Percentiles rank a stretch among this genome's conserved stretches.
phyloP scores from a whole-genome alignment of 1,139 yeast species.

The Pichia sp. region DNA sequence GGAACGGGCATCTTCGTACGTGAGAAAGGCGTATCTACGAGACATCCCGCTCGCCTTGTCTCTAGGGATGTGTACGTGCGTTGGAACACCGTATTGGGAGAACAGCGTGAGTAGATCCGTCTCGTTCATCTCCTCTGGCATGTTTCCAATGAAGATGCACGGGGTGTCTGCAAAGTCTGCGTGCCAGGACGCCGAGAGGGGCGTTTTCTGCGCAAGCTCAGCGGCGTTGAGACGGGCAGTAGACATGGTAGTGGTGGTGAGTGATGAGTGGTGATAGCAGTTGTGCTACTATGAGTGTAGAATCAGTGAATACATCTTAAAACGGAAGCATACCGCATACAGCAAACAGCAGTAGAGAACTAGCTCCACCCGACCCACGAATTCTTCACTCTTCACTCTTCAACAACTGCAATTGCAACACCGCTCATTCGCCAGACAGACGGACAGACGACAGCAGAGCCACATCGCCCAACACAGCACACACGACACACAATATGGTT shows the following conservation, averaged over 20 bases:
- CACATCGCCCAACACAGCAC: not conserved
- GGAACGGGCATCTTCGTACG: slow-evolving; percentile 76
- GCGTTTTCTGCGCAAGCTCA: slow-evolving; percentile 58
- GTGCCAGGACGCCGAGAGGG: slow-evolving; percentile 79
- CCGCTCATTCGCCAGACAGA: not conserved
- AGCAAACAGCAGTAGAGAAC: too few species aligned
- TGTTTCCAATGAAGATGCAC: slow-evolving; percentile 60
- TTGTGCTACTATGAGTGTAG: too few species aligned
- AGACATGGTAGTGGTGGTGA: too few species aligned
- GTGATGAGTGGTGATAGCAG: too few species aligned
- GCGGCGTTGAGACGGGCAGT: slow-evolving; percentile 45
- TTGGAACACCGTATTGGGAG: slow-evolving; percentile 87
- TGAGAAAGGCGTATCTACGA: slow-evolving; percentile 73
- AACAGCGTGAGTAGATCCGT: slow-evolving; percentile 72
- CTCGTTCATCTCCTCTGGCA: slow-evolving; percentile 59
- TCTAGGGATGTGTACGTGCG: slow-evolving; percentile 64
- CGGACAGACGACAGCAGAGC: not conserved
- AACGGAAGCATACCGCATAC: too few species aligned
- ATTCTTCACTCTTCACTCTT: slow-evolving; percentile 3
- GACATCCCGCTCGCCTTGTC: slow-evolving; percentile 64
- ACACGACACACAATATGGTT: too few species aligned
- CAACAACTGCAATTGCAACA: not conserved
- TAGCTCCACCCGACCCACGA: slow-evolving; percentile 2
- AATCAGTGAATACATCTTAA: too few species aligned
- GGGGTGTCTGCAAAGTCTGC: slow-evolving; percentile 72